Base-by-base conservation (phyloP, 352 stramenopile species). In the Globisporangium splendens region DNA sequence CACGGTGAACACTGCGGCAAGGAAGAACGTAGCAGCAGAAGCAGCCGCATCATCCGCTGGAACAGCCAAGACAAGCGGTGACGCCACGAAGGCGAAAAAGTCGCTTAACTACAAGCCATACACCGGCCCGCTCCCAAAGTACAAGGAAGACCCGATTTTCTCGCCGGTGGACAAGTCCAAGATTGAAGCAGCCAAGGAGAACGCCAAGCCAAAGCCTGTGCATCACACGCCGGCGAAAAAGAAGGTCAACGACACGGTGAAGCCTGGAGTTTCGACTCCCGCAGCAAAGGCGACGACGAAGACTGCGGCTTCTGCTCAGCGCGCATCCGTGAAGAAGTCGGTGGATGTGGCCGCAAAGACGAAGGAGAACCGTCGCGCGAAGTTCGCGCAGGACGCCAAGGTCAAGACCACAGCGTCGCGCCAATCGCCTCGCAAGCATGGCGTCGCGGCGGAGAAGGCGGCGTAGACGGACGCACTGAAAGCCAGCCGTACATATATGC, bases 131-230 rank as follows among this genome's bases (percentile, higher is more conserved):
- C 52, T 92, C 51, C 82, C 82, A 15, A 64, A 77, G 14, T 77
- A 77, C 59, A 69, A 70, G 12, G 77, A 82, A 2, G 74, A 88
- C n/a, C 84, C 80, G 17, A 65, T 77, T 15, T 91, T 88, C 69
- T 73, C 80, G 20, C 78, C 80, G 8, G 42, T 53, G n/a, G 52
- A 24, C 49, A 51, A 43, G 22, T 21, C 43, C 24, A 65, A 59
- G 42, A 53, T 33, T 8, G 46, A 24, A 14, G 50, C 12, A 71
- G 63, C 57, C 43, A 63, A 12, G 49, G 28, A 58, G 18, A 63
- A 72, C 35, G 67, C 64, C 54, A 70, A 75, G 39, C 66, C 63
- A 6, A 52, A 50, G 43, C 56, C 52, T 35, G 50, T 57, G 21
- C 28, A 35, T 35, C 50, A 48, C 28, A 71, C 54, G 8, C 62